A percentile compares a stretch with the other conserved stretches of the same genome.
Conservation (phyloP, 768 basidiomycete genomes). For the Zangia roseola region DNA sequence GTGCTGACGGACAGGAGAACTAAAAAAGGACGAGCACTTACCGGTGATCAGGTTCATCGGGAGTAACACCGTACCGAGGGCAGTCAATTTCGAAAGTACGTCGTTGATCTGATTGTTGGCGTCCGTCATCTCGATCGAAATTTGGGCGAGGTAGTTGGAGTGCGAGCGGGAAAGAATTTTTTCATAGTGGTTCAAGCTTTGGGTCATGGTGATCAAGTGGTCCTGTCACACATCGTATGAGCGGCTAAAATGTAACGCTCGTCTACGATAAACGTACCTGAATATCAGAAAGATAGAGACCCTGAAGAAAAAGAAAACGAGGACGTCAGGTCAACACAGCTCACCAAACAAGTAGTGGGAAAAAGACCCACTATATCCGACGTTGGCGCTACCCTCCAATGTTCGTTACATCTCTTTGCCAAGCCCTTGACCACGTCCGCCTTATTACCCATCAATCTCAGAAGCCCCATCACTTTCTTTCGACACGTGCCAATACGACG, state of each 20-base stretch:
- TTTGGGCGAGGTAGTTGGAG: constrained; percentile 98
- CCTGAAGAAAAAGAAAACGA: constrained; percentile 42
- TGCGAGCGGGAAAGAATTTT: constrained; percentile 98
- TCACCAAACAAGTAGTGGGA: background rate
- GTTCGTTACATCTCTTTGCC: constrained; percentile 97
- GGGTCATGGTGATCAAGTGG: constrained; percentile 99
- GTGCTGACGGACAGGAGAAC: background rate
- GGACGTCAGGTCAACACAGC: background rate
- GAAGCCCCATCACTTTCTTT: constrained; percentile 98
- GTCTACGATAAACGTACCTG: constrained; percentile 47
- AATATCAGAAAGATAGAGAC: constrained; percentile 93
- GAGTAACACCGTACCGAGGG: constrained; percentile 94
- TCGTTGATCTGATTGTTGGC: constrained; percentile 99
- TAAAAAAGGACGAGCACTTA: constrained; percentile 27
- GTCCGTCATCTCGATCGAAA: constrained; percentile 99
- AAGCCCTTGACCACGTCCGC: constrained; percentile 99
- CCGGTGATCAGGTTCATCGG: constrained; percentile 98
- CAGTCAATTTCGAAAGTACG: constrained; percentile 94
- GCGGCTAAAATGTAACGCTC: background rate
- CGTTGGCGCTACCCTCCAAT: constrained; percentile 97
- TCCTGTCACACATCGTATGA: constrained; percentile 47
- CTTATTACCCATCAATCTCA: constrained; percentile 98
- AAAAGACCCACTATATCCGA: constrained; percentile 78
- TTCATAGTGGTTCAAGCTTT: constrained; percentile 99
- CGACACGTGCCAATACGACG: constrained; percentile 95